These are phyloP conservation scores for Boletellus emodensis DNA, from an alignment of 768 basidiomycete genomes.

Conservation along the genomic window DNA sequence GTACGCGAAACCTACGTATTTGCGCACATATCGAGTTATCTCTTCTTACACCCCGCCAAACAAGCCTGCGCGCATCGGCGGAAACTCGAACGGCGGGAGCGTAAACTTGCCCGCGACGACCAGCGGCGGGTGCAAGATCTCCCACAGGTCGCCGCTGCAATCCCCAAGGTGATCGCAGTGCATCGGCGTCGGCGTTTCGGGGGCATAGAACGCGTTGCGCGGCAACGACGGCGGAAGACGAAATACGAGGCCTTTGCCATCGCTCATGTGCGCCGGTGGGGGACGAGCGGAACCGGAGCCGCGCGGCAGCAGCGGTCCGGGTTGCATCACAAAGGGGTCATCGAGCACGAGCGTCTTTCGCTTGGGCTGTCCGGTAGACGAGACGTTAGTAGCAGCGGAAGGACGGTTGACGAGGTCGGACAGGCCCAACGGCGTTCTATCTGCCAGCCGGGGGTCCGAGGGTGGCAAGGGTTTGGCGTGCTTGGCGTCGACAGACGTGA, in stretches of 20 bases:
- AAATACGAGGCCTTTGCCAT: constrained; percentile 1
- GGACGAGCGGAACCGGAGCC: neutral
- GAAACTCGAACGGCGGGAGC: constrained; percentile 24
- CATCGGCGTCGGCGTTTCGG: constrained; percentile 28
- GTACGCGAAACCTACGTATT: too few species aligned
- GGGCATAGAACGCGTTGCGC: neutral
- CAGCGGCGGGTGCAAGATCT: constrained; percentile 23
- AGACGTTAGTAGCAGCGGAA: constrained; percentile 2
- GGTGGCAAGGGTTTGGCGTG: constrained; percentile 19
- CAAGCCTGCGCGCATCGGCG: constrained; percentile 13
- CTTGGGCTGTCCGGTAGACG: neutral
- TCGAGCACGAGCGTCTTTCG: constrained; percentile 4
- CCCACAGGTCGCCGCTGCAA: constrained; percentile 23
- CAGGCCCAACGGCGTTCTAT: constrained; percentile 11
- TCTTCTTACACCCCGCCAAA: constrained; percentile 4
- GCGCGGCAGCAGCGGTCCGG: neutral
- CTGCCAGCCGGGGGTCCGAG: constrained; percentile 6
- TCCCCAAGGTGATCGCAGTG: constrained; percentile 22
- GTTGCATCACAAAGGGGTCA: constrained; percentile 12
- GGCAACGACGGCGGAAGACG: constrained; percentile 9
- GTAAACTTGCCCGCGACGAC: constrained; percentile 9
- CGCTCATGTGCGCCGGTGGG: neutral
- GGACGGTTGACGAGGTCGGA: constrained; percentile 7
- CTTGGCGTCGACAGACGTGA: constrained; percentile 26
- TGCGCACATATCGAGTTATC: too few species aligned